Conservation (phyloP, 1,139 yeast species). For the Taphrina wiesneri region DNA sequence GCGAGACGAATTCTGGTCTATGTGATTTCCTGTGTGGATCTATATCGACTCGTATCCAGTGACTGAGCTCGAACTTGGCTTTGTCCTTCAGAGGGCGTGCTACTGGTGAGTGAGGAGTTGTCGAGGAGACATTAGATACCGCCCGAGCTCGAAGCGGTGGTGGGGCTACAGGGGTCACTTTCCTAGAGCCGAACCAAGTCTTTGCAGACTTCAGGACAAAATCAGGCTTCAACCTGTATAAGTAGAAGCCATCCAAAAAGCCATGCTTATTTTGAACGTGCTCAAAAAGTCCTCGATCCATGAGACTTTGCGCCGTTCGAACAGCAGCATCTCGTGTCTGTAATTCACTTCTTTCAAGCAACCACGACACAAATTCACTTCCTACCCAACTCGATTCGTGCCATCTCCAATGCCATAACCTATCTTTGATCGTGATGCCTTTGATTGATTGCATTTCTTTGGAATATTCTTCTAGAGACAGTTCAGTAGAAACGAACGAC, state of each 20-base stretch:
- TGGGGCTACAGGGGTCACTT: slow-evolving; percentile 24
- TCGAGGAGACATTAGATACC: slow-evolving; percentile 11
- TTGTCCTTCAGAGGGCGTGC: not conserved
- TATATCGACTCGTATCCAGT: slow-evolving; percentile 67
- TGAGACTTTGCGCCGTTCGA: slow-evolving; percentile 70
- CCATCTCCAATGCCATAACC: slow-evolving; percentile 87
- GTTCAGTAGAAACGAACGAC: slow-evolving; percentile 44
- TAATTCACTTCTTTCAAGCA: slow-evolving; percentile 74
- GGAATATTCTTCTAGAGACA: slow-evolving; percentile 53
- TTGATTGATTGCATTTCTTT: slow-evolving; percentile 62
- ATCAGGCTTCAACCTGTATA: slow-evolving; percentile 69
- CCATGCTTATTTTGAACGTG: slow-evolving; percentile 85
- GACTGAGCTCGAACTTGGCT: slow-evolving; percentile 46
- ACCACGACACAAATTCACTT: slow-evolving; percentile 81
- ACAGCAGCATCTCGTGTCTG: slow-evolving; percentile 80
- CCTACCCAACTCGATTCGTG: slow-evolving; percentile 83
- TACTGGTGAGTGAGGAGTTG: slow-evolving; percentile 11
- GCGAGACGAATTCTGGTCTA: slow-evolving; percentile 73
- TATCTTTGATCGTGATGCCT: slow-evolving; percentile 66
- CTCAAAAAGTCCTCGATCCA: slow-evolving; percentile 68
- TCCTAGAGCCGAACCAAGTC: slow-evolving; percentile 36
- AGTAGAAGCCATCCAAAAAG: slow-evolving; percentile 88
- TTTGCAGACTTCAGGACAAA: slow-evolving; percentile 46
- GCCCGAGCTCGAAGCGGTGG: slow-evolving; percentile 19
- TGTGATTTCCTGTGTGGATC: slow-evolving; percentile 73